Evolutionary conservation across 352 stramenopile species (phyloP), one percentile per base, ranked within the genome.

Genomic region (Phytopythium oedochilum): DNA sequence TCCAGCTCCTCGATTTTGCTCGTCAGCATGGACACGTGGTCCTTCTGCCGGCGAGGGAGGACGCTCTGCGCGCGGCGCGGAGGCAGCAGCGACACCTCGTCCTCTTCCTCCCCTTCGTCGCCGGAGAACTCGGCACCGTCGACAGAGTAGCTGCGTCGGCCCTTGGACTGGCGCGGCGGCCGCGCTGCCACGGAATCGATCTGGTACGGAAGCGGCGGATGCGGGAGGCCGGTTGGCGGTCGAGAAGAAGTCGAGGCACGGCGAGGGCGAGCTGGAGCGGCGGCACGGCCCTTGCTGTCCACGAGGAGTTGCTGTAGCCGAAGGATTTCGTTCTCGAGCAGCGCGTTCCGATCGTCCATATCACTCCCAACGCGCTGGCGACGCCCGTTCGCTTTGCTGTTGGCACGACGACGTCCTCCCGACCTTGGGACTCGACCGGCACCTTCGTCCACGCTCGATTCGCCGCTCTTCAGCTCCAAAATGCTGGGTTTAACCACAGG

Each of bases 1-100:
- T 93, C 80, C 53, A 93, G 57, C 42, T 91, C 80, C 62, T 93
- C 80, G 31, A 93, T 89, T 42, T 81, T 78, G 11, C 70, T 70
- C 2, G 72, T 82, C 14, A 92, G 57, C 55, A 74, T 70, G 11
- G 76, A 79, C 18, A 92, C 78, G 31, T 87, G 67, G 28, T 89
- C 81, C 23, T 74, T 38, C 44, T 84, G 72, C 5, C 72, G 68
- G 2, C 63, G 63, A 22, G 74, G 67, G 39, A 78, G 63, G 15
- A 85, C 78, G 49, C 75, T 89, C 31, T 73, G 76, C 0, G 77
- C 57, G 36, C 81, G 81, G n/a, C 76, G 81, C 0, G 73, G 76
- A 14, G 65, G 75, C 25, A 81, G 42, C 18, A 81, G 35, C 6
- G 72, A 71, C n/a, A 72, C 53, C n/a, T 75, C 70, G 42, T 79